phyloP scores from a whole-genome alignment of 306 rosid genomes.

The Pterocarpus santalinus region DNA sequence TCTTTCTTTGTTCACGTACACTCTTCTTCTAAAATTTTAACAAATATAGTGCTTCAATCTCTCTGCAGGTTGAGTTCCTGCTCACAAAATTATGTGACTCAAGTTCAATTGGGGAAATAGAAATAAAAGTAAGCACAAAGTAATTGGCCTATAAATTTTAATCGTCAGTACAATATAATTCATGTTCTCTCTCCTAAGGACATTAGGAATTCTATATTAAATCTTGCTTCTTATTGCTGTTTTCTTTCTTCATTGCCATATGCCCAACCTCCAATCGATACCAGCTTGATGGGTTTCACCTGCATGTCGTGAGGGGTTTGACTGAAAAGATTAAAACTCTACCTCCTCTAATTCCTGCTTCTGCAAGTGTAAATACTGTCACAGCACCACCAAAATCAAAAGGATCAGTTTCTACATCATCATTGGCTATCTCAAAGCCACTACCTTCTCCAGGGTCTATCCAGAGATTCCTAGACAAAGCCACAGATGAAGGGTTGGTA shows the following conservation, averaged over 20 bases:
- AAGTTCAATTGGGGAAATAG: slow-evolving; percentile 71
- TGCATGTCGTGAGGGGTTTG: slow-evolving; percentile 67
- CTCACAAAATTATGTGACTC: slow-evolving; percentile 77
- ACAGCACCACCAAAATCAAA: slow-evolving; percentile 56
- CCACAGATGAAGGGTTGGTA: slow-evolving; percentile 87
- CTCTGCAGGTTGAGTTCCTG: slow-evolving; percentile 76
- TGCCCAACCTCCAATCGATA: slow-evolving; percentile 33
- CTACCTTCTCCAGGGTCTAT: slow-evolving; percentile 54
- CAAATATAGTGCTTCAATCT: slow-evolving; percentile 38
- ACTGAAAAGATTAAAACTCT: slow-evolving; percentile 44
- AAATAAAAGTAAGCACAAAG: slow-evolving; percentile 71
- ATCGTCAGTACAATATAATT: slow-evolving; percentile 21
- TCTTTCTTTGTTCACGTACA: slow-evolving; percentile 14
- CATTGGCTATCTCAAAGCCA: slow-evolving; percentile 65
- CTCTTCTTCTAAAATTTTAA: slow-evolving; percentile 39
- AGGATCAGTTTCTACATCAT: slow-evolving; percentile 61
- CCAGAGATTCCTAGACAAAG: slow-evolving; percentile 68
- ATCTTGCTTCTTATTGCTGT: slow-evolving; percentile 33
- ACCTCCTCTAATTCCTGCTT: slow-evolving; percentile 55
- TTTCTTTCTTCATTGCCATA: slow-evolving; percentile 32
- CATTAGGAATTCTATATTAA: slow-evolving; percentile 14
- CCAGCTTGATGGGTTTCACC: slow-evolving; percentile 80
- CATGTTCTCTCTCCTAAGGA: slow-evolving; percentile 18
- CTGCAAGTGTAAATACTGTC: slow-evolving; percentile 50
- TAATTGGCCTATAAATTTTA: slow-evolving; percentile 28